These are phyloP conservation scores for Ophiostoma sp. DNA, from an alignment of 2,329 filamentous ascomycete genomes.

Conservation along the genomic window DNA sequence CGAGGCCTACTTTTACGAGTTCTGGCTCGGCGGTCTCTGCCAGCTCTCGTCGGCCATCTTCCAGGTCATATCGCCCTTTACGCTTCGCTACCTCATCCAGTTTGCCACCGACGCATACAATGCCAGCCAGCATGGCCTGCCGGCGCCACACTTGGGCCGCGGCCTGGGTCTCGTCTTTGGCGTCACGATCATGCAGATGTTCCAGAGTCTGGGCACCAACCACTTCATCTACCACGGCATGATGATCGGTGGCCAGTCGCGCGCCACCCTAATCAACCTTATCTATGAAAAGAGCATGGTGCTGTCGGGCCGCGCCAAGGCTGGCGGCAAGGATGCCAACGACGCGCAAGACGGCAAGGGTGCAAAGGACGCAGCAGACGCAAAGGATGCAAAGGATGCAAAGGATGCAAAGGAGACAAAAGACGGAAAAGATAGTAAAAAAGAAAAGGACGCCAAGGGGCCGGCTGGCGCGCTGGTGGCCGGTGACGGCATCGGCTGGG, in stretches of 20 bases:
- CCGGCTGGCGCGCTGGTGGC: constrained; percentile 34
- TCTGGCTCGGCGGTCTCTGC: constrained; percentile 75
- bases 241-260: constrained; percentile 78
- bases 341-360: constrained; percentile 1
- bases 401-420: neutral
- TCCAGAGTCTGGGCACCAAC: constrained; percentile 74
- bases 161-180: constrained; percentile 81
- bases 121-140: constrained; percentile 46
- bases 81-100: constrained; percentile 76
- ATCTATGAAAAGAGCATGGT: constrained; percentile 93
- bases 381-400: neutral
- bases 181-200: constrained; percentile 76
- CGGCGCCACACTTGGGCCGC: constrained; percentile 62
- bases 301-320: constrained; percentile 79
- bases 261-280: constrained; percentile 74
- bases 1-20: constrained; percentile 79
- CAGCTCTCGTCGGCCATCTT: constrained; percentile 67
- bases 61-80: constrained; percentile 79
- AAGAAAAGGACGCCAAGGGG: neutral
- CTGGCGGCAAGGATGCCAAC: constrained; percentile 52
- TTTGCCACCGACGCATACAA: constrained; percentile 76
- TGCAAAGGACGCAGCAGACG: neutral
- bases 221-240: constrained; percentile 93
- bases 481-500: constrained; percentile 76
- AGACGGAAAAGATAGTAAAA: neutral